phyloP scores from a whole-genome alignment of 352 stramenopile genomes.

The Phytopythium chamaehyphon region DNA sequence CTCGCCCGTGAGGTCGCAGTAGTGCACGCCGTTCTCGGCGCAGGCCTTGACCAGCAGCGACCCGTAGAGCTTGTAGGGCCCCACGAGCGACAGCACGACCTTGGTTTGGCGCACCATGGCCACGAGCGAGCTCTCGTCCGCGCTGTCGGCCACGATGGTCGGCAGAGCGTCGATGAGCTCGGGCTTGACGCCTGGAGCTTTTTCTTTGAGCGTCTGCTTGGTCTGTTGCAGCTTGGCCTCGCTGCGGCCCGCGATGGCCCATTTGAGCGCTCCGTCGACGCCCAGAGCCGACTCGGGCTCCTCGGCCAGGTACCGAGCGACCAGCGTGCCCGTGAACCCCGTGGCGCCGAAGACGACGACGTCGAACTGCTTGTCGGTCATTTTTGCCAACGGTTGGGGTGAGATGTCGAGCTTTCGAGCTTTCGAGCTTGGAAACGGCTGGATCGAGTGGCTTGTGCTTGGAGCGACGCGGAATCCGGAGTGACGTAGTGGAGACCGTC shows the following conservation, averaged over 20 bases:
- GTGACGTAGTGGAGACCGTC: too few relatives aligned
- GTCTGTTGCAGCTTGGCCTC: conserved; percentile 62
- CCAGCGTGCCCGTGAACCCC: conserved; percentile 84
- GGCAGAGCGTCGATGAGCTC: conserved; percentile 41
- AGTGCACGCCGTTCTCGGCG: conserved; percentile 86
- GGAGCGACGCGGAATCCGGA: neutral
- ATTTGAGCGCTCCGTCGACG: conserved; percentile 47
- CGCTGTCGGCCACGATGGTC: conserved; percentile 48
- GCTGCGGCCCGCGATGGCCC: conserved; percentile 86
- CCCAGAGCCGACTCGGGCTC: conserved; percentile 30
- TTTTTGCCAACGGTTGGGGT: too few relatives aligned
- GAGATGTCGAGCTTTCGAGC: too few relatives aligned
- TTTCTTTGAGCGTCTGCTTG: conserved; percentile 49
- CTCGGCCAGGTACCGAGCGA: conserved; percentile 60
- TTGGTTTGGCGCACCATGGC: conserved; percentile 75
- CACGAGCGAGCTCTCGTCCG: conserved; percentile 54
- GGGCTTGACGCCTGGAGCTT: conserved; percentile 30
- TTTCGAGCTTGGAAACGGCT: neutral
- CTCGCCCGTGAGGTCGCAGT: conserved; percentile 91
- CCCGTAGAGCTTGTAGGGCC: conserved; percentile 87
- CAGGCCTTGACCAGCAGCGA: conserved; percentile 80
- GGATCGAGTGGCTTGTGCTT: neutral
- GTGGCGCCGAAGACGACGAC: conserved; percentile 87
- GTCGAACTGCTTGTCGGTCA: conserved; percentile 42
- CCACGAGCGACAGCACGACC: conserved; percentile 78